Base-by-base conservation (phyloP, 805 yeast genomes). In the Metschnikowia picachoensis region DNA sequence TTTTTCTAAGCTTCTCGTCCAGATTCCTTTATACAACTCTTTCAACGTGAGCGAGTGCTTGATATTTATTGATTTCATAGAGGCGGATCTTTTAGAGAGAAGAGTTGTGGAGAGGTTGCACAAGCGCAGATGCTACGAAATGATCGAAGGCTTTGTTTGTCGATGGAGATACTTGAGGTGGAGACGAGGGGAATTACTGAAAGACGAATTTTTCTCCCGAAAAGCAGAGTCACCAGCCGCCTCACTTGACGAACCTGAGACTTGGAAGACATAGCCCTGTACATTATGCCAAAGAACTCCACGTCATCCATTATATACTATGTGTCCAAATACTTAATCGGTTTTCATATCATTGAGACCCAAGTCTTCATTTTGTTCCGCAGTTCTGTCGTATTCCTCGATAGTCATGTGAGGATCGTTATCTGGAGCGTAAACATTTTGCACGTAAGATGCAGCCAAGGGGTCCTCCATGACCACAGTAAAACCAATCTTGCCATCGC, bases 351-450 rank as follows among this genome's bases (percentile, higher is more conserved):
- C 83, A 51, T 70, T 74, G 61, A 94, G 73, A 17, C 99, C 99
- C 53, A 94, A 77, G 36, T 85, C 92, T 61, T 94, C 99, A 63
- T 94, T 90, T 67, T 91, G 95, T 60, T 88, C 85, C 35, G 74
- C 72, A 2, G 96, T 83, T 74, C 99, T 86, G 56, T 89, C 96
- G 57, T 80, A 88, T 47, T 94, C 97, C 68, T 86, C 96, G 50
- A 87, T 79, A 35, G 65, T 75, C 98, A 94, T 94, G 64, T 92
- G 88, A 54, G 99, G 99, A 69, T 94, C 99, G 35, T 80, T 79
- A 68, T 94, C 99, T 27, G 99, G 99, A 31, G 99, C 99, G 62
- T 91, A 94, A n/a, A 92, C 94, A 62, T 94, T 94, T 69, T 94
- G 99, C 52, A 94, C 86, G 61, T 94, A 94, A 0, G 97, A 89